Evolutionary conservation across 164 flowering plant genomes (phyloP), one percentile per base, ranked within the genome.

Genomic region (Taxillus chinensis): DNA sequence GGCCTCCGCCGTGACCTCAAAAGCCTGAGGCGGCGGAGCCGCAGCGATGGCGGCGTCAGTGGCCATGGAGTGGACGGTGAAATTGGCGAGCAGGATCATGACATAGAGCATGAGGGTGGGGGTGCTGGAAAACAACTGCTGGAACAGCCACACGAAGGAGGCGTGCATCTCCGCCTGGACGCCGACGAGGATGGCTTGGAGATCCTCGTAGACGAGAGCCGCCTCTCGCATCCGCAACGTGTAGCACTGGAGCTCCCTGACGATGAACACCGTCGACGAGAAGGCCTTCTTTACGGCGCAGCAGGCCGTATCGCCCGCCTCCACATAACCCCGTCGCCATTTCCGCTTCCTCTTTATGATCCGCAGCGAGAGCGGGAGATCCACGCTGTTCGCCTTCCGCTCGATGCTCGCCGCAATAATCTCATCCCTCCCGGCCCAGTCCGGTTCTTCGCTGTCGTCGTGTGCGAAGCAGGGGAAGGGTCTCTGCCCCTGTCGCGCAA

Each of bases 141-240:
- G 87, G 54, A 92, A 92, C n/a, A 92, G 64, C 96, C 98, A 92
- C 7, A 90, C 98, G 46, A 92, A 92, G 0, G 98, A 86, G 1
- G 87, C 91, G 53, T 90, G 77, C 74, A 90, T 80, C 58, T 92
- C 98, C 14, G 56, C 72, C 66, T 86, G 92, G 0, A 89, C 98
- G 5, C 86, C 69, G 3, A 8, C 77, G 8, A 89, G 64, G 64
- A 85, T 76, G 48, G 79, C 89, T 41, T 82, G 84, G 7, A 87
- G 58, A 71, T 92, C 96, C 52, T 85, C 89, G 67, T 71, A 85
- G 64, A 59, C 77, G 43, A 84, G 73, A 38, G 67, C 3, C 27
- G 27, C 27, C 69, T 86, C 91, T 46, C 91, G 70, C 91, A 87
- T 84, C 53, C 80, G 95, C 4, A 90, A 60, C 8, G 89, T 68